Conservation (phyloP, 352 stramenopile species). For the Pythium insidiosum region DNA sequence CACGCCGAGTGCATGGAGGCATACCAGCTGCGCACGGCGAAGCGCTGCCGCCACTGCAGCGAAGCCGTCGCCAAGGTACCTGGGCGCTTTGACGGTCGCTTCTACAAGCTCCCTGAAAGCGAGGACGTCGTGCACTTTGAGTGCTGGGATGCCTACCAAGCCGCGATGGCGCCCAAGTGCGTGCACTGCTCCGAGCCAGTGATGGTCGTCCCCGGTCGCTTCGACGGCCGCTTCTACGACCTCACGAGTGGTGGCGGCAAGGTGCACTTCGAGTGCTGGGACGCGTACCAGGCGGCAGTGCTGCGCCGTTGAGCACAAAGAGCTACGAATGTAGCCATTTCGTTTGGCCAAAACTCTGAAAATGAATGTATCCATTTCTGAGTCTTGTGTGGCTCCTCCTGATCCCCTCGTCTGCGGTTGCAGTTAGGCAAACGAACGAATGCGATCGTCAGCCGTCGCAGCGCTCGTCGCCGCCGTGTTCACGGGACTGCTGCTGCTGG, state of each 20-base stretch:
- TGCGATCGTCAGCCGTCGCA: conserved; percentile 23
- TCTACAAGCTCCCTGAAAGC: conserved; percentile 62
- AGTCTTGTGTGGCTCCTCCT: too few relatives aligned
- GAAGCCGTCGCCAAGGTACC: conserved; percentile 71
- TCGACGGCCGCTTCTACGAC: conserved; percentile 85
- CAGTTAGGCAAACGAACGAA: too few relatives aligned
- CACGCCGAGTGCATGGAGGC: conserved; percentile 82
- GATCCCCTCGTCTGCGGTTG: too few relatives aligned
- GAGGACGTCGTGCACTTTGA: conserved; percentile 72
- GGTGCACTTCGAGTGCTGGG: conserved; percentile 85
- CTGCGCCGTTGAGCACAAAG: too few relatives aligned
- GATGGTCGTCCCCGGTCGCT: conserved; percentile 55
- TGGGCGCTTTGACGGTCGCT: conserved; percentile 70
- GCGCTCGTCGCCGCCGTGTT: conserved; percentile 32
- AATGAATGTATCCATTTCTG: too few relatives aligned
- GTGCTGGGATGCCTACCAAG: conserved; percentile 73
- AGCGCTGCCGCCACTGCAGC: conserved; percentile 77
- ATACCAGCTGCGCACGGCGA: conserved; percentile 73
- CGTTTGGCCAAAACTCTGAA: too few relatives aligned
- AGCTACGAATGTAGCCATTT: too few relatives aligned
- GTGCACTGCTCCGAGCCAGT: conserved; percentile 64
- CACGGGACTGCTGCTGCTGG: conserved; percentile 37
- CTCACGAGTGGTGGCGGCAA: conserved; percentile 36
- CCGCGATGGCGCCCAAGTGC: conserved; percentile 66
- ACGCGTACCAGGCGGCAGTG: conserved; percentile 69